These are phyloP conservation scores for Scutellaria minor DNA, from an alignment of 257 asterid genomes.

Conservation along the genomic window DNA sequence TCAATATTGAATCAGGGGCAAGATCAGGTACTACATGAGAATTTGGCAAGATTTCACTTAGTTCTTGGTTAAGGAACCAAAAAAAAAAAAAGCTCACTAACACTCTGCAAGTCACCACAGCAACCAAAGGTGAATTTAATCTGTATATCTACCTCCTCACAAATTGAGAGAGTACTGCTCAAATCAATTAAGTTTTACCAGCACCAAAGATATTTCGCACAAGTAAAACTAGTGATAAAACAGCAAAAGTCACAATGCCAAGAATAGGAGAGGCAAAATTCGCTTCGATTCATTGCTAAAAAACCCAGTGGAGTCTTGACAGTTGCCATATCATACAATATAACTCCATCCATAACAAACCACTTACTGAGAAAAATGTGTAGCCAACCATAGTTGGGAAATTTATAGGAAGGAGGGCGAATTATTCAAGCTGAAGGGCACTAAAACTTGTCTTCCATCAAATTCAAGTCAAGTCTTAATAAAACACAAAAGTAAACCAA, in stretches of 20 bases:
- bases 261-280: background rate
- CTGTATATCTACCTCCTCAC: background rate
- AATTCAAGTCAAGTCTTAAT: background rate
- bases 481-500: slow-evolving; percentile 11
- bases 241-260: background rate
- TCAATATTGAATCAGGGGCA: slow-evolving; percentile 6
- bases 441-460: background rate
- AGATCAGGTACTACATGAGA: background rate
- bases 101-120: background rate
- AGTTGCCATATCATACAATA: background rate
- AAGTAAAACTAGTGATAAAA: background rate
- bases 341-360: background rate
- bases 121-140: background rate
- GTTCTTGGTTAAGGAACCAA: slow-evolving; percentile 19
- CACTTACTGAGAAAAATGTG: slow-evolving; percentile 10
- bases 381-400: background rate
- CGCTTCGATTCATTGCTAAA: background rate
- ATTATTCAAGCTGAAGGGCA: slow-evolving; percentile 16
- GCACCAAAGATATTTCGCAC: background rate
- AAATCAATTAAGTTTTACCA: slow-evolving; percentile 5
- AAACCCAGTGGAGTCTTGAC: background rate
- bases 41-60: background rate
- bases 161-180: background rate
- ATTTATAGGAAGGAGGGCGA: background rate
- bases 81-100: background rate